Conservation (phyloP, 2,329 filamentous ascomycete species). For the Aspergillus glaucus region DNA sequence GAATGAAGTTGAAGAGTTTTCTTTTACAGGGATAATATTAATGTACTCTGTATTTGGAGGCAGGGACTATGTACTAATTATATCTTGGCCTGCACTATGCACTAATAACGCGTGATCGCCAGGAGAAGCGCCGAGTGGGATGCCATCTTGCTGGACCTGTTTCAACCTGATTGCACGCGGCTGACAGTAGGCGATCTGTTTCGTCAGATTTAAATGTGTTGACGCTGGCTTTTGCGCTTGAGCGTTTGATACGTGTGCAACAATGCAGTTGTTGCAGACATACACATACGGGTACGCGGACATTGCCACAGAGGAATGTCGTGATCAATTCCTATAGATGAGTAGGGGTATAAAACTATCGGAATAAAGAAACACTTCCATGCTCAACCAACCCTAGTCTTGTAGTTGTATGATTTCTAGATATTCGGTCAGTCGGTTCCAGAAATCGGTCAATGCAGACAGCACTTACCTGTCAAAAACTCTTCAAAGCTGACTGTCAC, state of each 20-base stretch:
- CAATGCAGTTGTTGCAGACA: too few relatives aligned
- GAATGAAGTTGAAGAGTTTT: background rate
- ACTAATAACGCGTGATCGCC: background rate
- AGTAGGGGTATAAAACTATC: constrained; percentile 3
- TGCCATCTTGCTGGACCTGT: background rate
- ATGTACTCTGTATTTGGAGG: background rate
- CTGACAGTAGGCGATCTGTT: background rate
- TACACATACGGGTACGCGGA: too few relatives aligned
- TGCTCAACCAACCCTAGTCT: constrained; percentile 17
- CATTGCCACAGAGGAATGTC: too few relatives aligned
- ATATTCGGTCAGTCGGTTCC: background rate
- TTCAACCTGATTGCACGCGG: too few relatives aligned
- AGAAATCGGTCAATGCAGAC: background rate
- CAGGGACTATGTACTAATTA: too few relatives aligned
- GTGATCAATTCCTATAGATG: background rate
- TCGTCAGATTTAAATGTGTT: background rate
- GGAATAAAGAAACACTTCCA: background rate
- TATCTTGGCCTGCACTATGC: too few relatives aligned
- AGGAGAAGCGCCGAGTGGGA: background rate
- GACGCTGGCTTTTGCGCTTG: too few relatives aligned
- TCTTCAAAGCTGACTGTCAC: constrained; percentile 78
- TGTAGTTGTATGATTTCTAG: constrained; percentile 32
- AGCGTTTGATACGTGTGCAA: too few relatives aligned
- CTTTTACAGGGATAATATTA: too few relatives aligned
- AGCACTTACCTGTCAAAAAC: constrained; percentile 57